Evolutionary conservation across 495 filamentous ascomycete genomes (phyloP).

Genomic region (Penicillium diatomitis): DNA sequence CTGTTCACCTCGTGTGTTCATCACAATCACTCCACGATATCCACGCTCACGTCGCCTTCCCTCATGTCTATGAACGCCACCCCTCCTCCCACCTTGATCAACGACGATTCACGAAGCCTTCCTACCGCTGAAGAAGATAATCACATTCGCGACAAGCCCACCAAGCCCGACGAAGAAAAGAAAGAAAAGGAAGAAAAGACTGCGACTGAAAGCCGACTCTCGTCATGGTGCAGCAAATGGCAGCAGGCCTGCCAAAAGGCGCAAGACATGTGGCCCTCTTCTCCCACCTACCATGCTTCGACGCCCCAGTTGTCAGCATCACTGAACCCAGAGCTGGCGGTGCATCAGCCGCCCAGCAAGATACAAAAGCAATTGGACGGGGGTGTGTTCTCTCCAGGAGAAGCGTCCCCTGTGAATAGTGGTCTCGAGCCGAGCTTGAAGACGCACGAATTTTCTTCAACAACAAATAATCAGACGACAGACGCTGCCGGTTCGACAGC

Average conservation of each 20-base stretch:
- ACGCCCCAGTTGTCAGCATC: no score
- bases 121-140: conserved; percentile 2
- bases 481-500: conserved; percentile 21
- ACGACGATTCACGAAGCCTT: conserved; percentile 1
- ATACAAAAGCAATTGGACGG: background rate
- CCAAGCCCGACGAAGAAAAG: background rate
- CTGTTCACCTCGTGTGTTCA: conserved; percentile 17
- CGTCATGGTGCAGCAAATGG: conserved; percentile 13
- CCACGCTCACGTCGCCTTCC: conserved; percentile 5
- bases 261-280: conserved; percentile 6
- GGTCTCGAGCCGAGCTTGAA: background rate
- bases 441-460: conserved; percentile 3
- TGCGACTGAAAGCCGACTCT: background rate
- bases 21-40: conserved; percentile 7
- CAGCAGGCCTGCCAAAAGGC: conserved; percentile 29
- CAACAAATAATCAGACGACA: conserved; percentile 15
- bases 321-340: no score
- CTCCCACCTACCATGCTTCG: no score
- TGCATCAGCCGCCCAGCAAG: no score
- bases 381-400: background rate
- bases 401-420: background rate
- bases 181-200: no score
- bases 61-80: conserved; percentile 10
- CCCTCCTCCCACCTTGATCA: conserved; percentile 6
- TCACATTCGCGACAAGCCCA: background rate